Conservation (phyloP, 208 protist species). For the Trypanosoma mega region DNA sequence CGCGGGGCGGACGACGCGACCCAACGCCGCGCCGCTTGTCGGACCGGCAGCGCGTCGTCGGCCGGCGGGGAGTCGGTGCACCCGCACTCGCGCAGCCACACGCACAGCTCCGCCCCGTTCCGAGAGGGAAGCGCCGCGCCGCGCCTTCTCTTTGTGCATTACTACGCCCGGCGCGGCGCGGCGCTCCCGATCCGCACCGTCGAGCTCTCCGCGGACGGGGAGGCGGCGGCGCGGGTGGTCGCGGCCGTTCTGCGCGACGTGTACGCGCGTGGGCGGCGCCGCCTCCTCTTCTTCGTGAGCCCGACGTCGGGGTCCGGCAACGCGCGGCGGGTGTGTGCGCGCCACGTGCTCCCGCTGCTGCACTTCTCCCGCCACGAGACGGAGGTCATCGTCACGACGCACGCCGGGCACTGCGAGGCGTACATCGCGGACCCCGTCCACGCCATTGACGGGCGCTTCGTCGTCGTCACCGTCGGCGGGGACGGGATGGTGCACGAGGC, state of each 20-base stretch:
- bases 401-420: constrained; percentile 78
- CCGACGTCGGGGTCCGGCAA: constrained; percentile 72
- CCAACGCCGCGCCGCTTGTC: too few relatives aligned
- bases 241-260: too few relatives aligned
- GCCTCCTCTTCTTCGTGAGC: constrained; percentile 75
- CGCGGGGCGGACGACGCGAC: constrained; percentile 32
- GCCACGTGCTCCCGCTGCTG: constrained; percentile 56
- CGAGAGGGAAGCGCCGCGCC: too few relatives aligned
- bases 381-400: constrained; percentile 47
- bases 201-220: too few relatives aligned
- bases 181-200: too few relatives aligned
- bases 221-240: too few relatives aligned
- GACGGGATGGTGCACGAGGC: constrained; percentile 86
- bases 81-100: too few relatives aligned
- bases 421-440: constrained; percentile 70
- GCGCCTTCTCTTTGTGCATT: too few relatives aligned
- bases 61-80: too few relatives aligned
- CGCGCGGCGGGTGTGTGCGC: constrained; percentile 48
- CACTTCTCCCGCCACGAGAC: constrained; percentile 74
- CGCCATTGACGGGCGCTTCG: constrained; percentile 39
- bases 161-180: too few relatives aligned
- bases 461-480: constrained; percentile 68
- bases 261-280: constrained; percentile 55
- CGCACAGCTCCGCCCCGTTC: too few relatives aligned
- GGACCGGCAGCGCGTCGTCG: too few relatives aligned